These are phyloP conservation scores for Termitomyces sp. DNA, from an alignment of 768 basidiomycete genomes.

Conservation along the genomic window DNA sequence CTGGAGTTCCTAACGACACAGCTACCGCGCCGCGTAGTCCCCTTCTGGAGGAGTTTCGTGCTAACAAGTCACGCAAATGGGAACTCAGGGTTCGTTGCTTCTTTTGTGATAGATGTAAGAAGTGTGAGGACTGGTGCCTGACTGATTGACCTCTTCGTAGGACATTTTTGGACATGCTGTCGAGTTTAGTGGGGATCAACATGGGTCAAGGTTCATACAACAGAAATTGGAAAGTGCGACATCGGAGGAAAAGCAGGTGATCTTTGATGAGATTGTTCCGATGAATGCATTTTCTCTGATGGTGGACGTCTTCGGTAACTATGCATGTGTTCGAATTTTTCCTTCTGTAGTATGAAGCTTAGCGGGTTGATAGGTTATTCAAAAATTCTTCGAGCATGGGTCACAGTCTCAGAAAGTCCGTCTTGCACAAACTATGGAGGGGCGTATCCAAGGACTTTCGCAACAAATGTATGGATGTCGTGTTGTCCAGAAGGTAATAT, in stretches of 20 bases:
- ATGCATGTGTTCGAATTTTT: slow-evolving; percentile 43
- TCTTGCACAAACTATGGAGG: slow-evolving; percentile 70
- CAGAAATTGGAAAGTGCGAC: slow-evolving; percentile 73
- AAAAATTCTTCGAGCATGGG: slow-evolving; percentile 90
- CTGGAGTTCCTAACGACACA: slow-evolving; percentile 26
- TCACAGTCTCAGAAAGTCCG: slow-evolving; percentile 66
- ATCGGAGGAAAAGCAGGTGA: slow-evolving; percentile 69
- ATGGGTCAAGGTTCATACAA: slow-evolving; percentile 98
- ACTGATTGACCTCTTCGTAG: slow-evolving; percentile 34
- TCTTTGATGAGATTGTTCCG: slow-evolving; percentile 89
- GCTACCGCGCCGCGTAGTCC: slow-evolving; percentile 53
- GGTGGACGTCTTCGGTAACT: slow-evolving; percentile 95
- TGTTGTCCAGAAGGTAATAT: slow-evolving; percentile 81
- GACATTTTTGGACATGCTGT: slow-evolving; percentile 82
- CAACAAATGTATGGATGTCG: slow-evolving; percentile 96
- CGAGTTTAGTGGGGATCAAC: slow-evolving; percentile 92
- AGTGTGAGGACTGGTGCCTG: slow-evolving; percentile 6
- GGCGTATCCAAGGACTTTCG: slow-evolving; percentile 69
- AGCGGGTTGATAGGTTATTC: slow-evolving; percentile 63
- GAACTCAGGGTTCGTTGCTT: slow-evolving; percentile 57
- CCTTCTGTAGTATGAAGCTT: neutral
- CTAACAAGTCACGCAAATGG: slow-evolving; percentile 77
- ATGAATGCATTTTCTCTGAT: slow-evolving; percentile 69
- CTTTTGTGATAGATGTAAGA: neutral
- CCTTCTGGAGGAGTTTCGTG: slow-evolving; percentile 79